These are phyloP conservation scores for Clarireedia sp. DNA, from an alignment of 2,329 filamentous ascomycete species.

Conservation along the genomic window DNA sequence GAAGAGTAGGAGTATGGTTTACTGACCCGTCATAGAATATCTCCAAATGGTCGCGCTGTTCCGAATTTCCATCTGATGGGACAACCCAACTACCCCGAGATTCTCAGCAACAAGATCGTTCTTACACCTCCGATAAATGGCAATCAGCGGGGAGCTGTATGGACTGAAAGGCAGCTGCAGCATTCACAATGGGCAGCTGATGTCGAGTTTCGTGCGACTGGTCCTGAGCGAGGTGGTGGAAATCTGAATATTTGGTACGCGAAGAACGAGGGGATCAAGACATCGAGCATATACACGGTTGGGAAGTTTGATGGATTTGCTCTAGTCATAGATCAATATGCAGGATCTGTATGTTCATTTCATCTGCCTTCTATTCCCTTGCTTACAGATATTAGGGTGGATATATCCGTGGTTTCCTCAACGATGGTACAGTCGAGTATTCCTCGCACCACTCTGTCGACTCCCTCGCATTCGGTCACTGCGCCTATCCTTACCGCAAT, in stretches of 20 bases:
- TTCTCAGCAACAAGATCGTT: slow-evolving; percentile 84
- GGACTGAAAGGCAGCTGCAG: slow-evolving; percentile 59
- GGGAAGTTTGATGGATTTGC: slow-evolving; percentile 84
- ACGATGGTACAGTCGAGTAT: slow-evolving; percentile 80
- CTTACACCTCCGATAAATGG: slow-evolving; percentile 84
- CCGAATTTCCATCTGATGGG: slow-evolving; percentile 28
- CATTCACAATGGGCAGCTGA: slow-evolving; percentile 72
- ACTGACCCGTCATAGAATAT: slow-evolving; percentile 23
- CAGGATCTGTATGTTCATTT: slow-evolving; percentile 45
- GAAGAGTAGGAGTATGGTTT: background rate
- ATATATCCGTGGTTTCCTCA: slow-evolving; percentile 84
- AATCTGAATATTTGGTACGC: slow-evolving; percentile 93
- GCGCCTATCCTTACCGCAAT: slow-evolving; percentile 85
- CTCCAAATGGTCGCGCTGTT: slow-evolving; percentile 25
- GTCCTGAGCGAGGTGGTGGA: slow-evolving; percentile 75
- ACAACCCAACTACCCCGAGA: slow-evolving; percentile 46
- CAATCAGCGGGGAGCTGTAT: slow-evolving; percentile 74
- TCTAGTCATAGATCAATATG: slow-evolving; percentile 77
- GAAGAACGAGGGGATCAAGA: slow-evolving; percentile 60
- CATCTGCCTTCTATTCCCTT: background rate
- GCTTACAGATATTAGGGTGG: slow-evolving; percentile 44
- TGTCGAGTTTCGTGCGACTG: slow-evolving; percentile 79
- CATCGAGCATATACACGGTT: slow-evolving; percentile 76
- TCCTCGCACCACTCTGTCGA: slow-evolving; percentile 69
- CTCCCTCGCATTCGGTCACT: slow-evolving; percentile 85